phyloP scores from a whole-genome alignment of 768 basidiomycete species.

The Russula sp. region DNA sequence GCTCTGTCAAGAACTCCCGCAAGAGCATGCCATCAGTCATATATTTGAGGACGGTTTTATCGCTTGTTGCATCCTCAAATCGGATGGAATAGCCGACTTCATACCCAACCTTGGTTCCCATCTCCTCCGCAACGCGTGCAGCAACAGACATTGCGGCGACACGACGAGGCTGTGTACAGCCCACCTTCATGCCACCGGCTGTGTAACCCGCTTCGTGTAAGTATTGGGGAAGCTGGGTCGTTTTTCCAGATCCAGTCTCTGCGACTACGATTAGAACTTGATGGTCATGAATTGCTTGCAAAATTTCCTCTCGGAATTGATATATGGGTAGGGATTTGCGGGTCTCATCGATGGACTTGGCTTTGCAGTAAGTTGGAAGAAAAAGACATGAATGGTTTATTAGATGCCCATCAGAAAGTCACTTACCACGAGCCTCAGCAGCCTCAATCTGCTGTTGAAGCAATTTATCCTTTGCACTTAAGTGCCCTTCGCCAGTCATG shows the following conservation, averaged over 20 bases:
- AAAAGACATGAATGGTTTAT: constrained; percentile 2
- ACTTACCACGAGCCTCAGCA: constrained; percentile 79
- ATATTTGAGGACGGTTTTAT: constrained; percentile 98
- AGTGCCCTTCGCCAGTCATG: constrained; percentile 53
- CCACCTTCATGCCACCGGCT: constrained; percentile 76
- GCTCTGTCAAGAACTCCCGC: constrained; percentile 95
- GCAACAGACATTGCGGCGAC: constrained; percentile 99
- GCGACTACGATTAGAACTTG: constrained; percentile 97
- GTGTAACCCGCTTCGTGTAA: constrained; percentile 97
- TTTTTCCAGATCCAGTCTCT: constrained; percentile 98
- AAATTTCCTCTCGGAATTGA: constrained; percentile 77
- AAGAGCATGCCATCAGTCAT: constrained; percentile 99
- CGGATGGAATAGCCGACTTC: constrained; percentile 99
- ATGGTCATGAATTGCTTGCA: constrained; percentile 82
- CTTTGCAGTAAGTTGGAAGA: constrained; percentile 32
- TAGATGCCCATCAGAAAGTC: neutral
- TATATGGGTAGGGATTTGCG: constrained; percentile 93
- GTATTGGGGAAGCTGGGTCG: constrained; percentile 96
- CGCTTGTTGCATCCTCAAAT: constrained; percentile 98
- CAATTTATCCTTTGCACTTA: constrained; percentile 81
- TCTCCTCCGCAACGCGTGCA: constrained; percentile 97
- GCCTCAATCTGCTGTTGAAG: constrained; percentile 86
- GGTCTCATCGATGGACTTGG: constrained; percentile 85
- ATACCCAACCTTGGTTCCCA: constrained; percentile 94
- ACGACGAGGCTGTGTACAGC: constrained; percentile 96